These are phyloP conservation scores for Xylaria grammica DNA, from an alignment of 495 filamentous ascomycete genomes.

Conservation along the genomic window DNA sequence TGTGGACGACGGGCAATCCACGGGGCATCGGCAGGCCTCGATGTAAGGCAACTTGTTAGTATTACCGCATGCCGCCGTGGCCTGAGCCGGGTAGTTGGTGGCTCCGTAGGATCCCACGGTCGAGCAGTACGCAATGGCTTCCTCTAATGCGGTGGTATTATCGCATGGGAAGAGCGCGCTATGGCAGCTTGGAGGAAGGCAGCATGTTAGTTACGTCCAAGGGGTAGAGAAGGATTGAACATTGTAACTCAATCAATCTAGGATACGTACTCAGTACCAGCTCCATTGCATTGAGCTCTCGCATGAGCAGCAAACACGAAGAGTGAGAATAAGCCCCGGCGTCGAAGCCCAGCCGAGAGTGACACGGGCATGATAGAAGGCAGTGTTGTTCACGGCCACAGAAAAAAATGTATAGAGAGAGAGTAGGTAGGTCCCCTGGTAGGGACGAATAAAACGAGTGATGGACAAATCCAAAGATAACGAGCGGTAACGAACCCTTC, in stretches of 20 bases:
- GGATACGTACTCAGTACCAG: slow-evolving; percentile 13
- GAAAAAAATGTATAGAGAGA: neutral
- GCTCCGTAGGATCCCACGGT: slow-evolving; percentile 33
- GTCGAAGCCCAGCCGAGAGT: neutral
- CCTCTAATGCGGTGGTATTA: slow-evolving; percentile 22
- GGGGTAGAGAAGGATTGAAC: neutral
- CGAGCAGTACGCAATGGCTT: slow-evolving; percentile 33
- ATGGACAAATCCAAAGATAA: neutral
- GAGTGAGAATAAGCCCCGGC: slow-evolving; percentile 20
- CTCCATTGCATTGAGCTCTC: slow-evolving; percentile 27
- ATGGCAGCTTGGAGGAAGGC: slow-evolving; percentile 27
- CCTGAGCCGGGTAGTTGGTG: slow-evolving; percentile 33
- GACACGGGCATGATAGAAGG: neutral
- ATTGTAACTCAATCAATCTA: neutral
- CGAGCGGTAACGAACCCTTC: neutral
- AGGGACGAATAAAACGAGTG: neutral
- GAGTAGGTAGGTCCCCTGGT: neutral
- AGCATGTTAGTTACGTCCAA: neutral
- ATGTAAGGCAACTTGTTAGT: slow-evolving; percentile 29
- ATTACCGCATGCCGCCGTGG: slow-evolving; percentile 35
- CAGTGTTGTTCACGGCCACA: neutral
- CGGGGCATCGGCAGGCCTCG: slow-evolving; percentile 33
- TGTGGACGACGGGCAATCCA: slow-evolving; percentile 27
- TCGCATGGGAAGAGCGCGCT: slow-evolving; percentile 36
- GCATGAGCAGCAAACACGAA: slow-evolving; percentile 26